These are phyloP conservation scores for Balansia obtecta DNA, from an alignment of 2,329 filamentous ascomycete genomes.

Conservation along the genomic window DNA sequence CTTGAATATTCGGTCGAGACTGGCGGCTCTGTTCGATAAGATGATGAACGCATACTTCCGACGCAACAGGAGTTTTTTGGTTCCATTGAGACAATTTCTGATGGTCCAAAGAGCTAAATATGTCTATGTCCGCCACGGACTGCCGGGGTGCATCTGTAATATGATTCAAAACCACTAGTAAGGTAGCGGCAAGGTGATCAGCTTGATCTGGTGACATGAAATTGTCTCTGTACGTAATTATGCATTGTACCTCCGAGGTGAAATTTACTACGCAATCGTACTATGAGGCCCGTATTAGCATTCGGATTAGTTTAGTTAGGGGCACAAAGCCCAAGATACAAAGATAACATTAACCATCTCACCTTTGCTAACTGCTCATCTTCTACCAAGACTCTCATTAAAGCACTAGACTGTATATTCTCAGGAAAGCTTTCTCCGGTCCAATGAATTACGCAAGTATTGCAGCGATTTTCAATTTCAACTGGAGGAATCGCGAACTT, in stretches of 20 bases:
- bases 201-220: not conserved
- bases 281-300: not conserved
- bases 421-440: not conserved
- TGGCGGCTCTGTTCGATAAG: not conserved
- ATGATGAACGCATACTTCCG: not conserved
- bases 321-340: not conserved
- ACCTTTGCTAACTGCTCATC: not conserved
- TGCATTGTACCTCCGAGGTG: not conserved
- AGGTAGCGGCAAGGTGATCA: not conserved
- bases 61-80: not conserved
- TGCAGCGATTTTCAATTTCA: not conserved
- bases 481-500: not conserved
- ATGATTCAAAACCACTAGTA: not conserved
- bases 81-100: not conserved
- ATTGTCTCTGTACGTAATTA: not conserved
- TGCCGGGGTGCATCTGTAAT: not conserved
- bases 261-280: not conserved
- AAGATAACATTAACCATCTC: not conserved
- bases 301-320: not conserved
- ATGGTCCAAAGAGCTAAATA: not conserved
- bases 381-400: not conserved
- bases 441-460: not conserved
- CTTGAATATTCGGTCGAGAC: not conserved
- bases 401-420: not conserved
- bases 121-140: not conserved